phyloP scores from a whole-genome alignment of 768 basidiomycete species.

The Tephrocybe sp. region DNA sequence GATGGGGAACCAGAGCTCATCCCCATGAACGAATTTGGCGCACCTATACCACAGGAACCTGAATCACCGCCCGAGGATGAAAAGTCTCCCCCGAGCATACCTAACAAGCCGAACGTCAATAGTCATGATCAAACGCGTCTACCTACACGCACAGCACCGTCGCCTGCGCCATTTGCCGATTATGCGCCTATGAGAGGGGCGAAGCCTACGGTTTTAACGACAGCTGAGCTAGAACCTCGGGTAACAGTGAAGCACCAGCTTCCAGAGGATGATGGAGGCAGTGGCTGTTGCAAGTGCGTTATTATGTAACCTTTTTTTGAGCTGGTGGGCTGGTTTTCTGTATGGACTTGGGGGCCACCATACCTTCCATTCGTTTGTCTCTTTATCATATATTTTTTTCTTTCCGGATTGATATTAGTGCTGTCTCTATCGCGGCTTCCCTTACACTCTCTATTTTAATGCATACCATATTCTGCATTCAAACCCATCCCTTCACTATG shows the following conservation, averaged over 20 bases:
- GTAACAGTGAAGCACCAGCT: slow-evolving; percentile 36
- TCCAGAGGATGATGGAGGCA: slow-evolving; percentile 46
- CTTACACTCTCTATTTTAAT: slow-evolving; percentile 12
- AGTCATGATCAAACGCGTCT: slow-evolving; percentile 27
- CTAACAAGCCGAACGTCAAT: slow-evolving; percentile 16
- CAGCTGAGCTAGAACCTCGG: slow-evolving; percentile 28
- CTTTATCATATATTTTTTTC: slow-evolving; percentile 5
- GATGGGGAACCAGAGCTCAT: slow-evolving; percentile 40
- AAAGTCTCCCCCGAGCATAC: slow-evolving; percentile 19
- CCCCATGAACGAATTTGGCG: slow-evolving; percentile 70
- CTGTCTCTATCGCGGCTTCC: slow-evolving; percentile 11
- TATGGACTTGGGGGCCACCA: not conserved
- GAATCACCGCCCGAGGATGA: slow-evolving; percentile 22
- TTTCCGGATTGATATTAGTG: slow-evolving; percentile 8
- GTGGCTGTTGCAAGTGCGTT: slow-evolving; percentile 80
- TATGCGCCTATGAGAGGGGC: slow-evolving; percentile 40
- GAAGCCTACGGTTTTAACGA: slow-evolving; percentile 19
- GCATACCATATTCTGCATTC: slow-evolving; percentile 14
- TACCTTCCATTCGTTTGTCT: slow-evolving; percentile 14
- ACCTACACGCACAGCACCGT: slow-evolving; percentile 39
- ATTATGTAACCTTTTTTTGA: slow-evolving; percentile 62
- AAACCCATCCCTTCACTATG: slow-evolving; percentile 14
- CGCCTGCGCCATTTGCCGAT: slow-evolving; percentile 65
- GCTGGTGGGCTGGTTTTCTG: not conserved
- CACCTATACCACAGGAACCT: slow-evolving; percentile 23